phyloP scores from a whole-genome alignment of 108 stramenopile species.

The Cyclotella sp. region DNA sequence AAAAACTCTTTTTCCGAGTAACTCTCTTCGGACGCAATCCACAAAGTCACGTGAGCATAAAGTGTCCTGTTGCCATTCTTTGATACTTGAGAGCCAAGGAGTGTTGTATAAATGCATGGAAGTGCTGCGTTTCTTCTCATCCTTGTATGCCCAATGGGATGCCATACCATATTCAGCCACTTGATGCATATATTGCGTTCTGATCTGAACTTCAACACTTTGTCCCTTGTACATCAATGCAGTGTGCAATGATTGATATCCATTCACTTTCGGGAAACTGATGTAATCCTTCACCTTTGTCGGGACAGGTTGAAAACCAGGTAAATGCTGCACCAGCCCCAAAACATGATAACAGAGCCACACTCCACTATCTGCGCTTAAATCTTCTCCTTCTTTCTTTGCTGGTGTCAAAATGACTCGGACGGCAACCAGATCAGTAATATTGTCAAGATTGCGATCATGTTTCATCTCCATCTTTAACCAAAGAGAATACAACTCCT shows the following conservation, averaged over 20 bases:
- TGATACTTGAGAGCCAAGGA: conserved; percentile 89
- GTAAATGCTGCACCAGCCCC: conserved; percentile 88
- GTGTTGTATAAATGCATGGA: conserved; percentile 71
- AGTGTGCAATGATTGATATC: conserved; percentile 93
- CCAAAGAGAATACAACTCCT: conserved; percentile 94
- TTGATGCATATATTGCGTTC: conserved; percentile 92
- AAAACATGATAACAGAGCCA: conserved; percentile 96
- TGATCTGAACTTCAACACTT: conserved; percentile 95
- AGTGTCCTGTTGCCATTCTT: conserved; percentile 90
- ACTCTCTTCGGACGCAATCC: conserved; percentile 83
- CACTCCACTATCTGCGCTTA: conserved; percentile 73
- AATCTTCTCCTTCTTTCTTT: conserved; percentile 35
- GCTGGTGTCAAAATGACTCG: conserved; percentile 87
- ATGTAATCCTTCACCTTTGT: conserved; percentile 96
- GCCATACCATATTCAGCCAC: conserved; percentile 97
- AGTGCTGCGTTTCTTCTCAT: conserved; percentile 56
- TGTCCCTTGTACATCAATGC: conserved; percentile 88
- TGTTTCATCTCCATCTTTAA: conserved; percentile 94
- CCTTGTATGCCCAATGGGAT: conserved; percentile 91
- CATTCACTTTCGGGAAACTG: conserved; percentile 93
- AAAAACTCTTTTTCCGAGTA: conserved; percentile 92
- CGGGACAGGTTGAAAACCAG: conserved; percentile 89
- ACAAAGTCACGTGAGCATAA: conserved; percentile 86
- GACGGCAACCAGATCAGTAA: conserved; percentile 93
- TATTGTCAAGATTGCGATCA: conserved; percentile 82